Conservation (phyloP, 805 yeast genomes). For the Candida sithepensis region DNA sequence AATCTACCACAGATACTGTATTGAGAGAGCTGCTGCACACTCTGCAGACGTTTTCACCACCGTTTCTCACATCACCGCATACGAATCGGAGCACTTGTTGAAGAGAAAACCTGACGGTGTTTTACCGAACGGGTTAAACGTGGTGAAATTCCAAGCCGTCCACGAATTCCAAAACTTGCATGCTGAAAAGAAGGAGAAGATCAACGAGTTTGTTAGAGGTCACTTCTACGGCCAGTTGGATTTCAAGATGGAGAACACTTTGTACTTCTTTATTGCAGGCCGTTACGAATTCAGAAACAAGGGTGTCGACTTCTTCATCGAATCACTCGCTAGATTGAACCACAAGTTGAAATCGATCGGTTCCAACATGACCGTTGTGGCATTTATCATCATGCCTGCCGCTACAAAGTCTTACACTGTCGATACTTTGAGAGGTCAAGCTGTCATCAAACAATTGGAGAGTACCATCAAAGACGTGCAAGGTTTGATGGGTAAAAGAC, state of each 20-base stretch:
- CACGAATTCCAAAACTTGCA: conserved; percentile 98
- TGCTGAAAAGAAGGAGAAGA: conserved; percentile 85
- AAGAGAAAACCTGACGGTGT: conserved; percentile 98
- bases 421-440: conserved; percentile 94
- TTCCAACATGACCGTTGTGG: conserved; percentile 90
- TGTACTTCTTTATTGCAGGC: conserved; percentile 95
- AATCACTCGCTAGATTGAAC: conserved; percentile 86
- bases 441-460: conserved; percentile 88
- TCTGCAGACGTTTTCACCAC: conserved; percentile 96
- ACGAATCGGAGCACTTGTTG: conserved; percentile 85
- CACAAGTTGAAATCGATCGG: conserved; percentile 77
- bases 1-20: conserved; percentile 93
- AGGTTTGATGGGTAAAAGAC: conserved; percentile 75
- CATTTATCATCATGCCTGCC: conserved; percentile 98
- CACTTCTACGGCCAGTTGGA: conserved; percentile 97
- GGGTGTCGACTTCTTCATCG: conserved; percentile 94
- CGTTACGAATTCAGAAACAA: conserved; percentile 95
- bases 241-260: conserved; percentile 88
- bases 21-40: conserved; percentile 95
- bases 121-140: conserved; percentile 93
- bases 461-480: conserved; percentile 87
- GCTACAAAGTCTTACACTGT: conserved; percentile 90
- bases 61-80: conserved; percentile 96
- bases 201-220: conserved; percentile 92
- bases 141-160: conserved; percentile 93